Base-by-base conservation (phyloP, 2,329 filamentous ascomycete species). In the Sclerotinia nivalis region DNA sequence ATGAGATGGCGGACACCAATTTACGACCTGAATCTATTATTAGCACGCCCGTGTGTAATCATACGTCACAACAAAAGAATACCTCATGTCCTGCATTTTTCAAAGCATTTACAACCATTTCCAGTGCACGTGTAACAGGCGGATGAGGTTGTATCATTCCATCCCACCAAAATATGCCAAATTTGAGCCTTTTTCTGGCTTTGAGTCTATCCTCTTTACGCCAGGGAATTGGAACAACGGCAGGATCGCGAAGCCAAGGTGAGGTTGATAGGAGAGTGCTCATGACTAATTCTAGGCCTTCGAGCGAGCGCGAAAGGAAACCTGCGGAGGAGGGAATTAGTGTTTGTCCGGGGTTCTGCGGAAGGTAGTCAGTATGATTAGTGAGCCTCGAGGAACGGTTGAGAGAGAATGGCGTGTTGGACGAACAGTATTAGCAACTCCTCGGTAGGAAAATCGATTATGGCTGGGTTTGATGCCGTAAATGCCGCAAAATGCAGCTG, bases 221-320 rank as follows among this genome's bases (percentile, higher is more conserved):
- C 84, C 88, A 92, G 0, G 89, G 89, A 0, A 92, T 80, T 12
- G 89, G 86, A 55, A 88, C 78, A 0, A 88, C 86, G 0, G 87
- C 79, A 0, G 89, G 89, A 76, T 92, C 90, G 69, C 85, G 79
- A 1, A 86, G 78, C 90, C 90, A 92, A 0, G 90, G 90, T 66
- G 86, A 74, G 31, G 83, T 83, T 7, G 80, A 80, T 1, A 92
- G 78, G 0, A 91, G 75, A 0, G 84, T 80, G 72, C 85, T 83
- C 2, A 87, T 82, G 2, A 88, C 74, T 1, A 91, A 78, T 34
- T 83, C 82, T 5, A 91, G 75, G 0, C 83, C 84, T 1, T 81
- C 80, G 1, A 85, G 78, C 0, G 84, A 87, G 0, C 84, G 84
- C 0, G 86, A 85, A 22, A 92, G 77, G 0, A 88, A 87, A 0